Evolutionary conservation across 2,329 filamentous ascomycete genomes (phyloP).

Genomic region (Torrubiellomyces zombiae): DNA sequence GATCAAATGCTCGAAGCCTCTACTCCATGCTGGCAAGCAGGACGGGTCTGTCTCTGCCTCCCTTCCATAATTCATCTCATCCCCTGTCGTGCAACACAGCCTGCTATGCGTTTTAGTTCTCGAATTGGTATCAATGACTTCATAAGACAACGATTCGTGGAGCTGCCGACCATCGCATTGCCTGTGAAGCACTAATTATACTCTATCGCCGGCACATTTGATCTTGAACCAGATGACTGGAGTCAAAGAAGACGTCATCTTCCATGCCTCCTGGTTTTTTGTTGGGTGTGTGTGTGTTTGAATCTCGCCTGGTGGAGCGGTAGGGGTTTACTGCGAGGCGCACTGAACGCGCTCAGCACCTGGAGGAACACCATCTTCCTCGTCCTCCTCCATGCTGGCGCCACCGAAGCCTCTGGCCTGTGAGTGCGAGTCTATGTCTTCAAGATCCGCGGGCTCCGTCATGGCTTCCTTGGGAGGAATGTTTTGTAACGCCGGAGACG

Average conservation of each 20-base stretch:
- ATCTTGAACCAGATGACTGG: no score
- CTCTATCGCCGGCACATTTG: no score
- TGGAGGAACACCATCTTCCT: constrained; percentile 60
- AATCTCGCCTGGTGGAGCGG: constrained; percentile 2
- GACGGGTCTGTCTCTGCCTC: not conserved
- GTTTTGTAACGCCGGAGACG: constrained; percentile 44
- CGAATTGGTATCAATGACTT: constrained; percentile 9
- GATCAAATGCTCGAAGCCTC: constrained; percentile 14
- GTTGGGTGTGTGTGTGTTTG: no score
- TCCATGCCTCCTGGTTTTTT: no score
- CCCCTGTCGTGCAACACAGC: no score
- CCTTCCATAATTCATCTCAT: no score
- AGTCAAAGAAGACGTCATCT: no score
- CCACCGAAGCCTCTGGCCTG: constrained; percentile 53
- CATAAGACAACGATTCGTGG: no score
- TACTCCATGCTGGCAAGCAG: constrained; percentile 2
- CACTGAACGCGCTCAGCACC: constrained; percentile 72
- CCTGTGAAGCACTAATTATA: no score
- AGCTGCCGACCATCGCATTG: no score
- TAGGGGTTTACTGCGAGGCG: constrained; percentile 56
- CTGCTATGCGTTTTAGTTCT: no score
- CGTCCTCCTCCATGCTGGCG: constrained; percentile 48
- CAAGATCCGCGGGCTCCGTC: constrained; percentile 76
- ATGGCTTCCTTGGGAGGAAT: constrained; percentile 68
- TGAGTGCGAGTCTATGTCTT: constrained; percentile 59